Evolutionary conservation across 73 alveolate species (phyloP).

Genomic region (Tetrahymena elliotti): DNA sequence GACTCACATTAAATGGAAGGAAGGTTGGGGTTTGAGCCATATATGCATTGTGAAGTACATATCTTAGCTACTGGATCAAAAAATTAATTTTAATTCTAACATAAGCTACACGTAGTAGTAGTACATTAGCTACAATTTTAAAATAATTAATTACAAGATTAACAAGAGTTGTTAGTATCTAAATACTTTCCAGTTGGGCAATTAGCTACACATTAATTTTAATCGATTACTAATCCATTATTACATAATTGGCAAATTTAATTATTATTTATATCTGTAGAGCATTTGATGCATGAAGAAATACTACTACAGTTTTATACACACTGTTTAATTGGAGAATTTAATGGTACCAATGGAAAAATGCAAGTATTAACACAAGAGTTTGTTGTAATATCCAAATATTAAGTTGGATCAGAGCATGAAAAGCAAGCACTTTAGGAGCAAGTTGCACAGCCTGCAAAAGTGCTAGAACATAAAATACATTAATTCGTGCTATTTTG

Average conservation of each 20-base stretch:
- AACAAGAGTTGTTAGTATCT: neutral
- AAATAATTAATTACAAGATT: neutral
- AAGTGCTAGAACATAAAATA: neutral
- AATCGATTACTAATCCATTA: neutral
- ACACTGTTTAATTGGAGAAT: neutral
- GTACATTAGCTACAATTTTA: neutral
- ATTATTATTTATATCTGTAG: neutral
- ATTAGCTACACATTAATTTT: neutral
- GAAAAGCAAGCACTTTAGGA: neutral
- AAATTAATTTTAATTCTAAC: neutral
- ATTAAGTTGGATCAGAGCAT: neutral
- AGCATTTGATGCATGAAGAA: neutral
- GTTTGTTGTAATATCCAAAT: neutral
- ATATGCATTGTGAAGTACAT: neutral
- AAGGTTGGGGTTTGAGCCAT: neutral
- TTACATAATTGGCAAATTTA: neutral
- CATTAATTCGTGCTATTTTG: neutral
- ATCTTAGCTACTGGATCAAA: neutral
- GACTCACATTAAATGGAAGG: neutral
- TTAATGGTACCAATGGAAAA: neutral
- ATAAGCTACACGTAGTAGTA: neutral
- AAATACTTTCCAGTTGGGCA: neutral
- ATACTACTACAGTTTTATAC: neutral
- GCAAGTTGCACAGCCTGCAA: neutral
- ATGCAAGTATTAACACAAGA: neutral